Evolutionary conservation across 169 alveolate species (phyloP).

Genomic region (Blepharisma undulans): DNA sequence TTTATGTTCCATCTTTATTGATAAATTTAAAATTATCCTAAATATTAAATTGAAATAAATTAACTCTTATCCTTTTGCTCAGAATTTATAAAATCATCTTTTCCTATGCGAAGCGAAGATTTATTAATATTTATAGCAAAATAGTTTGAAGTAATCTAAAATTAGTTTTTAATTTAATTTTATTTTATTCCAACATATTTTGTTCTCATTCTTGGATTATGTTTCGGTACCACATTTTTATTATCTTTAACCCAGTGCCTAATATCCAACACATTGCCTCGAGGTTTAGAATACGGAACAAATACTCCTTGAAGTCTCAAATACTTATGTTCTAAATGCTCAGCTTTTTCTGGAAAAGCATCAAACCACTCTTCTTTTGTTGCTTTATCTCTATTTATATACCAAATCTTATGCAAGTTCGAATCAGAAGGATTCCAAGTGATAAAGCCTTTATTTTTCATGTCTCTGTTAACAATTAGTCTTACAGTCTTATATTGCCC

Average conservation of each 20-base stretch:
- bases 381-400: neutral
- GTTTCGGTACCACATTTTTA: neutral
- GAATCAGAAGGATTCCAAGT: slow-evolving; percentile 25
- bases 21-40: too few species aligned
- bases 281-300: slow-evolving; percentile 33
- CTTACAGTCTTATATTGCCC: slow-evolving; percentile 2
- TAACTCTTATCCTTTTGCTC: too few species aligned
- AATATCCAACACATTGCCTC: neutral
- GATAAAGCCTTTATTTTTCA: neutral
- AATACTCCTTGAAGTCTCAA: slow-evolving; percentile 4
- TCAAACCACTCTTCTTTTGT: slow-evolving; percentile 17
- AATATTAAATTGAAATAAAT: too few species aligned
- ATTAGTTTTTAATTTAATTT: too few species aligned
- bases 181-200: neutral
- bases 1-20: neutral
- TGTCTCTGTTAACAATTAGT: neutral
- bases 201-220: neutral
- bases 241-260: slow-evolving; percentile 22
- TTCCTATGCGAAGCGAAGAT: too few species aligned
- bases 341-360: slow-evolving; percentile 28
- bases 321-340: slow-evolving; percentile 14
- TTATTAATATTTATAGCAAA: too few species aligned
- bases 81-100: too few species aligned
- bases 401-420: slow-evolving; percentile 28
- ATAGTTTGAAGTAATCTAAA: neutral